Conservation (phyloP, 768 basidiomycete genomes). For the Trametes punicea region DNA sequence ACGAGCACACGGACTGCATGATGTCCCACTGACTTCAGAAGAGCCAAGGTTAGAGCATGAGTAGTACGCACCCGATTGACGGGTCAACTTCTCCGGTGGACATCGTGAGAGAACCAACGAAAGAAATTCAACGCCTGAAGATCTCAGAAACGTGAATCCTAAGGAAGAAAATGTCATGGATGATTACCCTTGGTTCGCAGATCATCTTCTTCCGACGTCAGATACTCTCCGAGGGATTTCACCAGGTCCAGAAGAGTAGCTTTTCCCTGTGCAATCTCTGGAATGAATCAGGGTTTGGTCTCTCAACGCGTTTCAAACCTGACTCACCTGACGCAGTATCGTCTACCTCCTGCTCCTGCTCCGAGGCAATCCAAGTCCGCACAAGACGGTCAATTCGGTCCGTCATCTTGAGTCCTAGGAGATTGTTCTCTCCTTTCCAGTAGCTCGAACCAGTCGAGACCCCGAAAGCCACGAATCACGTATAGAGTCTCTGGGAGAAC, state of each 20-base stretch:
- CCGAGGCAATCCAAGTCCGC: constrained; percentile 70
- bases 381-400: constrained; percentile 51
- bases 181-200: constrained; percentile 72
- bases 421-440: too few species aligned
- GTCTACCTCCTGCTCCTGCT: constrained; percentile 55
- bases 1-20: constrained; percentile 79
- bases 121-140: constrained; percentile 78
- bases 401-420: too few species aligned
- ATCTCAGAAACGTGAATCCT: neutral
- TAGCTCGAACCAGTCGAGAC: too few species aligned
- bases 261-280: constrained; percentile 53
- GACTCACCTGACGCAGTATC: constrained; percentile 58
- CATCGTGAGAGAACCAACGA: constrained; percentile 64
- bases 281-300: constrained; percentile 6
- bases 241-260: constrained; percentile 73
- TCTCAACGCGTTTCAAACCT: constrained; percentile 32
- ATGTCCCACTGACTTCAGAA: too few species aligned
- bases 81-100: constrained; percentile 62
- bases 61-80: constrained; percentile 67
- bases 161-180: neutral
- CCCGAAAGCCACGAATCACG: too few species aligned
- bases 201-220: constrained; percentile 82
- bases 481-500: too few species aligned
- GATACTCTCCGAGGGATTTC: constrained; percentile 80
- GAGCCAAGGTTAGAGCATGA: constrained; percentile 1